Evolutionary conservation across 2,329 filamentous ascomycete genomes (phyloP).

Genomic region (Diaporthe vaccinii): DNA sequence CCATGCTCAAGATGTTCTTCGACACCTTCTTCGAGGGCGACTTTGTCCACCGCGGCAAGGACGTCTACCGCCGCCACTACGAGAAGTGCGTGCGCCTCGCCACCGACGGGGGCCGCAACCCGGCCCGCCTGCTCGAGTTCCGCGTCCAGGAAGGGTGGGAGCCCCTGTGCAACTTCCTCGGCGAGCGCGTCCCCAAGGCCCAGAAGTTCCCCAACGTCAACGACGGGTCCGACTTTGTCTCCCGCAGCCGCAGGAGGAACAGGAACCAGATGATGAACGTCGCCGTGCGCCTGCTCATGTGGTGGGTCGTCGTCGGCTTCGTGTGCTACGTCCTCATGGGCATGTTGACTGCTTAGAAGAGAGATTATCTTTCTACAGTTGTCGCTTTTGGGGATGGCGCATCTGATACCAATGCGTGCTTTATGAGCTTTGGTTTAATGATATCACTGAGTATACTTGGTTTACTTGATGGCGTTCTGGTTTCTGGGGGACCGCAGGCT

Average conservation of each 20-base stretch:
- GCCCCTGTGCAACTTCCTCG: slow-evolving; percentile 42
- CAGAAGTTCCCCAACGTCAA: slow-evolving; percentile 43
- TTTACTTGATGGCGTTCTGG: slow-evolving; percentile 2
- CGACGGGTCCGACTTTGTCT: slow-evolving; percentile 43
- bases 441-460: slow-evolving; percentile 30
- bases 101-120: slow-evolving; percentile 53
- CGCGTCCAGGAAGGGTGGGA: slow-evolving; percentile 42
- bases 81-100: slow-evolving; percentile 49
- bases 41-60: slow-evolving; percentile 75
- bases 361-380: neutral
- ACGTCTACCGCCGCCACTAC: slow-evolving; percentile 62
- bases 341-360: slow-evolving; percentile 32
- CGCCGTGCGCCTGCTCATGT: slow-evolving; percentile 43
- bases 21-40: slow-evolving; percentile 77
- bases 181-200: slow-evolving; percentile 41
- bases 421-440: slow-evolving; percentile 12
- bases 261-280: slow-evolving; percentile 46
- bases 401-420: neutral
- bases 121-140: slow-evolving; percentile 45
- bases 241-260: slow-evolving; percentile 44
- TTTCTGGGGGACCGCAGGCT: neutral
- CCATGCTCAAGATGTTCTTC: slow-evolving; percentile 79
- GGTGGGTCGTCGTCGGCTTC: slow-evolving; percentile 41
- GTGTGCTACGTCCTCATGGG: slow-evolving; percentile 42
- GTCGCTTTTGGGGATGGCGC: neutral